Base-by-base conservation (phyloP, 495 filamentous ascomycete species). In the Evernia prunastri region DNA sequence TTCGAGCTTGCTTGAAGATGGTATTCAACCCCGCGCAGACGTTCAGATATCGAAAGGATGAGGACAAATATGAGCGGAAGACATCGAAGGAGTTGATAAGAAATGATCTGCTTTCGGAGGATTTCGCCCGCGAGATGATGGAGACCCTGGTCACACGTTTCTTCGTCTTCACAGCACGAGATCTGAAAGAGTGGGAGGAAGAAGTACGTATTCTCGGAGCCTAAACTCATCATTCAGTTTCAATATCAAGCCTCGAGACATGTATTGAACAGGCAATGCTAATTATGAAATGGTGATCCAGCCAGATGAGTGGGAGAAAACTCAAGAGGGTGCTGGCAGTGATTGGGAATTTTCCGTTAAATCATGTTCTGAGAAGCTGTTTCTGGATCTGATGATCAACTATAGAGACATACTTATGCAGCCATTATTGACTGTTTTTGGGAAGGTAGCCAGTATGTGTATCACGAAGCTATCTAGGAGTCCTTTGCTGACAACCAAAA, bases 301-400 rank as follows among this genome's bases (percentile, higher is more conserved):
- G 51, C 91, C 92, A 0, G 89, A 97, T 69, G 89, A 92, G 57
- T 98, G 93, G 94, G 91, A 96, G 69, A 83, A 85, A 64, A 83
- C 82, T 69, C 90, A 96, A 76, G 88, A 94, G 61, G 87, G 84
- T 49, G 82, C 86, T 58, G 84, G 89, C 25, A 87, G 91, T 63
- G 87, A 87, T 10, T 95, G 86, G 82, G 90, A 96, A 68, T 95
- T 91, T 76, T 85, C 91, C 33, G 85, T 97, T 49, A 85, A 91
- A 11, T 88, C 91, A 0, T 98, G 94, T 70, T 87, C 92, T 0
- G 92, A 97, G 74, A 95, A 92, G 73, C 80, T 98, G 20, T 96
- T 97, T 72, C 80, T 97, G 68, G 94, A 97, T 67, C 81, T 98
- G 1, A 82, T 96, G 31, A 89, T 88, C 43, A 86, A 96, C 72